Evolutionary conservation across 805 yeast species (phyloP).

Genomic region (Candida wancherniae): DNA sequence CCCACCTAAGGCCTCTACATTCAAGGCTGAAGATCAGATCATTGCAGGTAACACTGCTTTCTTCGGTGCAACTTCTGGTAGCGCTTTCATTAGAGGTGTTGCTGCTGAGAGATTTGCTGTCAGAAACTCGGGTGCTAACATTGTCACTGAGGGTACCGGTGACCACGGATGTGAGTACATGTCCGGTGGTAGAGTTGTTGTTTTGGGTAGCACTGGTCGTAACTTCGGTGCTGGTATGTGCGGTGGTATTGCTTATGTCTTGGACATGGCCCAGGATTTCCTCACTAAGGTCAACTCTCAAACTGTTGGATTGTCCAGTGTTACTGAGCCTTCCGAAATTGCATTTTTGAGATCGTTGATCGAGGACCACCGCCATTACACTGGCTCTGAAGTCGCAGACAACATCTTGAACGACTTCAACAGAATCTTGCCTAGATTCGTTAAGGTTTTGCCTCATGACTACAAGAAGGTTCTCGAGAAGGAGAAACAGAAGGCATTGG

Average conservation of each 20-base stretch:
- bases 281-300: constrained; percentile 71
- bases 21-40: constrained; percentile 94
- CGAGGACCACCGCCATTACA: constrained; percentile 93
- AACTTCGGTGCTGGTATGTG: constrained; percentile 98
- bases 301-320: constrained; percentile 71
- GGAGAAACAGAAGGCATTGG: constrained; percentile 61
- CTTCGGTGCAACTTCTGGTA: constrained; percentile 96
- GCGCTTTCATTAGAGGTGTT: constrained; percentile 91
- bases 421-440: constrained; percentile 81
- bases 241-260: constrained; percentile 97
- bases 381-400: constrained; percentile 86
- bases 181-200: constrained; percentile 98
- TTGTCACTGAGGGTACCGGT: constrained; percentile 96
- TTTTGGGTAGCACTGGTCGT: constrained; percentile 86
- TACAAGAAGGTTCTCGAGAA: constrained; percentile 84
- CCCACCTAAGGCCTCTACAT: constrained; percentile 79
- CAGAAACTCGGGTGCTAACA: constrained; percentile 96
- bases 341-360: constrained; percentile 89
- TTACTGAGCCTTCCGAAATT: constrained; percentile 85
- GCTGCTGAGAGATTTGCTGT: constrained; percentile 99
- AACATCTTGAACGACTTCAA: constrained; percentile 81
- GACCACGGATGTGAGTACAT: constrained; percentile 99
- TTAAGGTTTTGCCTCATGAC: constrained; percentile 88
- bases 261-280: constrained; percentile 93
- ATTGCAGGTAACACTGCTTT: constrained; percentile 96